Base-by-base conservation (phyloP, 1,284 basidiomycete genomes). In the Ceratobasidium theobromae region DNA sequence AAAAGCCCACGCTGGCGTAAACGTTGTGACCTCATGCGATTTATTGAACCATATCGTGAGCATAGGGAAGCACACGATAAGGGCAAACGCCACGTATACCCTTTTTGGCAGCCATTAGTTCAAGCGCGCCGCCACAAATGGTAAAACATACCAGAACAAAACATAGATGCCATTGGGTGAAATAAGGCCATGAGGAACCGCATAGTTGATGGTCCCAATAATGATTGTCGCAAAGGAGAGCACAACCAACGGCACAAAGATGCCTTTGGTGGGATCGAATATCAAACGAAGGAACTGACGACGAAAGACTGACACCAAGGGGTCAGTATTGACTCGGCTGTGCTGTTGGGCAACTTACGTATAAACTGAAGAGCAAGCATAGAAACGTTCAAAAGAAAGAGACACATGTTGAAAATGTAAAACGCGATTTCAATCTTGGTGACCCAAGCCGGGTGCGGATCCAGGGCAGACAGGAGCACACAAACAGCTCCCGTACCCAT, bases 1-100 rank as follows among this genome's bases (percentile, higher is more conserved):
- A 66, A 69, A 69, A 12, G 65, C 65, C 49, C 52, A 62, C 2
- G 68, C 68, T 14, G 68, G 68, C 0, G 68, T 68, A 30, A 69
- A 69, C 11, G 38, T 60, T 12, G 35, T 40, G n/a, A 69, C 25
- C 8, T 62, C 53, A 30, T 69, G 67, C 25, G 43, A 8, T 21
- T 40, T 14, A 46, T 68, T 65, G 67, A 69, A 68, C 66, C 68
- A 45, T 33, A 68, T 27, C 25, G 52, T 25, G 16, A 62, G 54
- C 66, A 67, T 69, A 6, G 43, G 43, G 43, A 45, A 45, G 9
- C 9, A 45, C 18, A 45, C 43, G 9, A 21, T n/a, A 6, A 45
- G 8, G 6, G 43, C 43, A 5, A 45, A n/a, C 18, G 43, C 43
- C 9, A 45, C 43, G 18, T 45, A 45, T 21, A 45, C 18, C 43